Conservation (phyloP, 2,329 filamentous ascomycete genomes). For the Claviceps monticola region DNA sequence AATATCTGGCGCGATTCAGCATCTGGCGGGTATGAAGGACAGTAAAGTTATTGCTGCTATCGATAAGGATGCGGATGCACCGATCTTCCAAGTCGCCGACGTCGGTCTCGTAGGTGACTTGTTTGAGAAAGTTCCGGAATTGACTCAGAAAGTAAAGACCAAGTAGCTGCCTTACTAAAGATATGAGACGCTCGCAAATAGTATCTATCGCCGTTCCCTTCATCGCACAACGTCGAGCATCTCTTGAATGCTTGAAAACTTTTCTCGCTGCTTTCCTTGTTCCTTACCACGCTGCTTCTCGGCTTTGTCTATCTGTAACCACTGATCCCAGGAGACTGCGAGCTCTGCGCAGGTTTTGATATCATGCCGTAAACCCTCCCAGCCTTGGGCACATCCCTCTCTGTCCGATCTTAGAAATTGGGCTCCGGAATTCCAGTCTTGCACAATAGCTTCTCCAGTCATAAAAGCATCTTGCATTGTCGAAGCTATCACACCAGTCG, state of each 20-base stretch:
- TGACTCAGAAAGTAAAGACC: constrained; percentile 85
- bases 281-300: constrained; percentile 54
- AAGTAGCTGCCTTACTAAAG: constrained; percentile 12
- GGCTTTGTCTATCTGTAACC: constrained; percentile 66
- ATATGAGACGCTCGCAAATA: not conserved
- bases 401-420: constrained; percentile 22
- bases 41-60: constrained; percentile 98
- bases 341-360: constrained; percentile 38
- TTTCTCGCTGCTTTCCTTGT: constrained; percentile 66
- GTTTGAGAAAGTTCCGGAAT: constrained; percentile 88
- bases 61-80: constrained; percentile 94
- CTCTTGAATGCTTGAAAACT: constrained; percentile 42
- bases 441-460: constrained; percentile 68
- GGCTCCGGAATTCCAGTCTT: constrained; percentile 50
- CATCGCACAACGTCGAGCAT: constrained; percentile 41
- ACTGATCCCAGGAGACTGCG: constrained; percentile 70
- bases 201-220: constrained; percentile 6
- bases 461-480: constrained; percentile 93
- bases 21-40: constrained; percentile 98
- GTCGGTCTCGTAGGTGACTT: constrained; percentile 90
- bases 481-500: constrained; percentile 87
- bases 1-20: constrained; percentile 94
- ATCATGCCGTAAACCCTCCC: constrained; percentile 59
- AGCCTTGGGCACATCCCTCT: constrained; percentile 35
- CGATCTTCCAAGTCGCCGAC: constrained; percentile 96